Evolutionary conservation across 768 basidiomycete genomes (phyloP).

Genomic region (Tulasnella sp.): DNA sequence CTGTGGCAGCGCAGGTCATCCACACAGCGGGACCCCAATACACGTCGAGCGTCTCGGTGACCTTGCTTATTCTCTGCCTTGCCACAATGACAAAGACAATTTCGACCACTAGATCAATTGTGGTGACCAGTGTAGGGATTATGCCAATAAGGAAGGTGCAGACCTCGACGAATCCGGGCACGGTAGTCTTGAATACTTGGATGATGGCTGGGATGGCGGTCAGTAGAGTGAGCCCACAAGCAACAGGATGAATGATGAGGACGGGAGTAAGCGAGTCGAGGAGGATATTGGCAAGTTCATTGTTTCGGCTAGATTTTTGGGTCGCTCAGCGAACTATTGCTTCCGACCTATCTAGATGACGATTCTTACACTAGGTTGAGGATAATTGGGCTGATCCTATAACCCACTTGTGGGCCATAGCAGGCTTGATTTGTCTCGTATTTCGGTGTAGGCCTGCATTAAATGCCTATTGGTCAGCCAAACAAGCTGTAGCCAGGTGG

Average conservation of each 20-base stretch:
- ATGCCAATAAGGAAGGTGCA: slow-evolving; percentile 62
- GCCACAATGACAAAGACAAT: slow-evolving; percentile 62
- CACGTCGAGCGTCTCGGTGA: background rate
- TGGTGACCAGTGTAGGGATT: slow-evolving; percentile 58
- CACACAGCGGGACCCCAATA: slow-evolving; percentile 32
- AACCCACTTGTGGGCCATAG: slow-evolving; percentile 68
- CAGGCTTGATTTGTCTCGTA: slow-evolving; percentile 50
- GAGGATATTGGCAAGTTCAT: slow-evolving; percentile 50
- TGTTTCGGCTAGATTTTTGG: background rate
- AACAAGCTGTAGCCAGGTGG: background rate
- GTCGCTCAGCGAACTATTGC: slow-evolving; percentile 6
- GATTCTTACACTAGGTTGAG: slow-evolving; percentile 46
- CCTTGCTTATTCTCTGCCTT: slow-evolving; percentile 47
- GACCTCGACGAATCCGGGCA: slow-evolving; percentile 44
- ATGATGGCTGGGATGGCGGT: slow-evolving; percentile 59
- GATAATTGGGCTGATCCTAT: slow-evolving; percentile 56
- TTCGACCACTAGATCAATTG: slow-evolving; percentile 63
- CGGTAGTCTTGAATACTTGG: slow-evolving; percentile 53
- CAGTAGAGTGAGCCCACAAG: slow-evolving; percentile 61
- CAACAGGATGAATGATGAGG: slow-evolving; percentile 71
- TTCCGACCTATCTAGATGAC: slow-evolving; percentile 51
- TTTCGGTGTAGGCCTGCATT: background rate
- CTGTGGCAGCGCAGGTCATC: slow-evolving; percentile 28
- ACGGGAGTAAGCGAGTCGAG: slow-evolving; percentile 52
- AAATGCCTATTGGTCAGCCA: background rate